phyloP scores from a whole-genome alignment of 768 basidiomycete species.

The Dentipellis sp. region DNA sequence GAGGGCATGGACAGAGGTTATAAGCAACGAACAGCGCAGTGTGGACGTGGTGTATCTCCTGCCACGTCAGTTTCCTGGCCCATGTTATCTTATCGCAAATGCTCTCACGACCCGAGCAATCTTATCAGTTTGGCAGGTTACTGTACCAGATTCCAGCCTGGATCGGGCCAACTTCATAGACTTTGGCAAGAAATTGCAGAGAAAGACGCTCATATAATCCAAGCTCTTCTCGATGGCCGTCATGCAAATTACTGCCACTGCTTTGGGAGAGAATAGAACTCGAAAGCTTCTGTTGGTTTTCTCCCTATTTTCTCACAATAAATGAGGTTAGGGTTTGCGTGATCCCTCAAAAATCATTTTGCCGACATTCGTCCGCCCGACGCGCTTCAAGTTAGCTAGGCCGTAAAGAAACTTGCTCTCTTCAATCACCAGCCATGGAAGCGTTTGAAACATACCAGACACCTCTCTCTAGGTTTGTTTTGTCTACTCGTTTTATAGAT shows the following conservation, averaged over 20 bases:
- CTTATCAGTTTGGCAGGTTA: too few relatives aligned
- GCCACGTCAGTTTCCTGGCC: background rate
- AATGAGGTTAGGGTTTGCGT: background rate
- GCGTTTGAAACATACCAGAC: constrained; percentile 69
- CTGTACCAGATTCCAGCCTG: too few relatives aligned
- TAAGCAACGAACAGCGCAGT: constrained; percentile 4
- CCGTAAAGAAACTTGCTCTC: background rate
- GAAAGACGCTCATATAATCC: too few relatives aligned
- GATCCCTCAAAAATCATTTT: background rate
- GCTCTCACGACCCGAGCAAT: background rate
- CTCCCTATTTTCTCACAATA: too few relatives aligned
- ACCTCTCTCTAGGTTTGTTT: constrained; percentile 61
- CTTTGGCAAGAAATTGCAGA: too few relatives aligned
- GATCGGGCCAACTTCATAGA: too few relatives aligned
- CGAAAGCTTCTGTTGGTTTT: too few relatives aligned
- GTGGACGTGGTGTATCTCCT: background rate
- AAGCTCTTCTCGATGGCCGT: too few relatives aligned
- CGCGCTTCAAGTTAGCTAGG: too few relatives aligned
- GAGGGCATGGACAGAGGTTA: constrained; percentile 1
- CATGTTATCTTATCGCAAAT: background rate
- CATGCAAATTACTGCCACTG: too few relatives aligned
- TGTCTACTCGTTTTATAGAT: background rate
- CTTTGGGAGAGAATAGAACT: too few relatives aligned
- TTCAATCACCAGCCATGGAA: constrained; percentile 35
- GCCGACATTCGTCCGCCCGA: background rate